Base-by-base conservation (phyloP, 1,284 basidiomycete genomes). In the Albatrellus sp. region DNA sequence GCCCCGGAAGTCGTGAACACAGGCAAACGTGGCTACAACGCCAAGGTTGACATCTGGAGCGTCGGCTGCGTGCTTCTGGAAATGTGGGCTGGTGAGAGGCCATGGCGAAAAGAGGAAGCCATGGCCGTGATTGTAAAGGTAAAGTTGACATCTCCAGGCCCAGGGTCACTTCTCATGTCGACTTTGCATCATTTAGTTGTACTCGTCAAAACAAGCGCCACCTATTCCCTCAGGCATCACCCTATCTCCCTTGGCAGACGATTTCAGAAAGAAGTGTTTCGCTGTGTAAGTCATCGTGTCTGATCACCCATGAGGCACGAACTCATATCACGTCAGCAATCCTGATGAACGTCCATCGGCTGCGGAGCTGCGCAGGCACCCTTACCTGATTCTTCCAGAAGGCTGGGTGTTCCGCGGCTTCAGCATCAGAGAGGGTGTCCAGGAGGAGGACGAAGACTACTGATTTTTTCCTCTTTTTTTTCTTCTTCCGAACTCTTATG, bases 11-110 rank as follows among this genome's bases (percentile, higher is more conserved):
- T 98, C 33, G 78, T 94, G 48, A 77, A 87, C 50, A 80, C 82
- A 31, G 78, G 86, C 56, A 79, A 82, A 55, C 82, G 82, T 52
- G 82, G 90, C 0, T 98, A 98, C 62, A 91, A 88, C 54, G 90
- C 86, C 55, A 98, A 98, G 65, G 84, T 97, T 32, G 96, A 98
- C 59, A 97, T 98, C 52, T 98, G 94, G 96, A 91, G 88, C 59
- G 75, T 98, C 3, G 94, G 94, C 0, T 99, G 94, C 65, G 90
- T 98, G 12, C 87, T 96, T 3, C 71, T 98, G 51, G 94, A 98
- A 64, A 98, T 98, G 96, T 93, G 92, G 79, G 87, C 90, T 10
- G 96, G 94, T 4, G 75, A 83, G 55, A 69, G 94, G 42, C 94
- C 96, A 5, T 99, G 96, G 96, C 79, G 73, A 16, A 84, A 87